Base-by-base conservation (phyloP, 129 eudicot genomes). In the Oenanthe sinensis region DNA sequence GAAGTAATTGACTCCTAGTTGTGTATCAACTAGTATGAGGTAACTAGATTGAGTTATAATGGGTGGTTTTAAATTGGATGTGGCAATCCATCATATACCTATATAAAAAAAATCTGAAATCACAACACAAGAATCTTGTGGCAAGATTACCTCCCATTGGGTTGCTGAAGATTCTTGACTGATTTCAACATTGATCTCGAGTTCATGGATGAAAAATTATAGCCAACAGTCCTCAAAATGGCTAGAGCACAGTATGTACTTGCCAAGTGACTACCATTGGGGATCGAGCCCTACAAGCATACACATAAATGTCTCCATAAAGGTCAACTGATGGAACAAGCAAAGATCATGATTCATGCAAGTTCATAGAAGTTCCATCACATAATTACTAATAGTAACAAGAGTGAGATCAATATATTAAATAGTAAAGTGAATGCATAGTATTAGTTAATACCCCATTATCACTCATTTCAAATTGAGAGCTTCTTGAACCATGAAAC, bases 171-270 rank as follows among this genome's bases (percentile, higher is more conserved):
- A 78, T 83, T 83, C 88, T 79, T 89, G 91, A 96, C 90, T 65
- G 97, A 90, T 87, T 83, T 90, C 81, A 84, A 72, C 20, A 96
- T 86, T 28, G 87, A 71, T 78, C 77, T 79, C 47, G 87, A 84
- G 81, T 89, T 81, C 44, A 89, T 7, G 39, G 79, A 84, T n/a
- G 97, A 86, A 39, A 92, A 80, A 81, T 89, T 88, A 85, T 92
- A 87, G 85, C 88, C 97, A 81, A 92, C 85, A 19, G 86, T 92
- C 89, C 90, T 92, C 78, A 96, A 78, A 92, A 96, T 92, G 77
- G 93, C 89, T 63, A 96, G 81, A n/a, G 99, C 99, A 86, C 97
- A 90, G 74, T 96, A 96, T 24, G 99, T 96, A 81, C 97, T 89
- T 42, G 99, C 99, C 85, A 96, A 77, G 85, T 96, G 97, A 90